These are phyloP conservation scores for Suillus plorans DNA, from an alignment of 768 basidiomycete genomes.

Conservation along the genomic window DNA sequence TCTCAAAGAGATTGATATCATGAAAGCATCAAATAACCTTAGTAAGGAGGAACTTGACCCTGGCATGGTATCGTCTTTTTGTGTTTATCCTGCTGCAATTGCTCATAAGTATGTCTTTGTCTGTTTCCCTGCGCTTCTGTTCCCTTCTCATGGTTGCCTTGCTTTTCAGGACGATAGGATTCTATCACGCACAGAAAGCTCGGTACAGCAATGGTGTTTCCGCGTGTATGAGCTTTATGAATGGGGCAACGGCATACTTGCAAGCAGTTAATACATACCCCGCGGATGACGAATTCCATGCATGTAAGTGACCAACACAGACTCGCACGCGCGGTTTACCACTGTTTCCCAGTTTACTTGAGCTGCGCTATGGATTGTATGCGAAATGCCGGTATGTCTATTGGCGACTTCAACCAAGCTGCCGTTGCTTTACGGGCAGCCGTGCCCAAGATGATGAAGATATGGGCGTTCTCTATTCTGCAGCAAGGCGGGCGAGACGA, in stretches of 20 bases:
- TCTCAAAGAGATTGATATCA: conserved; percentile 7
- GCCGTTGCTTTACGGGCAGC: not conserved
- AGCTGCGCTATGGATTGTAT: not conserved
- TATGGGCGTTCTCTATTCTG: conserved; percentile 9
- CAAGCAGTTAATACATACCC: conserved; percentile 13
- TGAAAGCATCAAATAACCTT: not conserved
- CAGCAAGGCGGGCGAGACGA: conserved; percentile 9
- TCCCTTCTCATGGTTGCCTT: not conserved
- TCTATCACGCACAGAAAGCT: conserved; percentile 4
- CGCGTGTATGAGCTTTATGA: not conserved
- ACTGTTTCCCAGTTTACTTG: not conserved
- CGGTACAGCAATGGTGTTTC: not conserved
- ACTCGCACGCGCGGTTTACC: not conserved
- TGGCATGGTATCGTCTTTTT: conserved; percentile 16
- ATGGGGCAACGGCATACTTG: conserved; percentile 10
- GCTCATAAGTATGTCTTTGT: conserved; percentile 14
- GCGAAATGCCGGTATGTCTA: not conserved
- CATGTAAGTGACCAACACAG: conserved; percentile 11
- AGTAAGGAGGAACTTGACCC: conserved; percentile 2
- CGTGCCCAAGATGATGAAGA: conserved; percentile 11
- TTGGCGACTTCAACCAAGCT: not conserved
- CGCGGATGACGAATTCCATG: conserved; percentile 17
- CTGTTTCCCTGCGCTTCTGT: not conserved
- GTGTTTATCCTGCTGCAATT: conserved; percentile 12
- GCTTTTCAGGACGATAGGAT: conserved; percentile 4